phyloP scores from a whole-genome alignment of 1,284 basidiomycete genomes.

The Farysia itapuensis region DNA sequence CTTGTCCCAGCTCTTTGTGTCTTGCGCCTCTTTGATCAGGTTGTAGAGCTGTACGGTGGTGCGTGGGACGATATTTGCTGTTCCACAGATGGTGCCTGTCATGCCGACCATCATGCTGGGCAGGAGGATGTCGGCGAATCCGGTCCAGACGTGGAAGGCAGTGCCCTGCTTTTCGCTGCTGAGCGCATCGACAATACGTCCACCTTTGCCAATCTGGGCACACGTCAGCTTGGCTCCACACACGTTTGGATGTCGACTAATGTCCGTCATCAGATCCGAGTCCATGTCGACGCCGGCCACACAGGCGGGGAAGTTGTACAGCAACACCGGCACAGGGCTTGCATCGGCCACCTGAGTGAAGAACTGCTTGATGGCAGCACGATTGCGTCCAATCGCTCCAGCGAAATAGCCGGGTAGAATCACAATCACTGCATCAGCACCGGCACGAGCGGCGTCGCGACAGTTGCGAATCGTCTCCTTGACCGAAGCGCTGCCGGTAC shows the following conservation, averaged over 20 bases:
- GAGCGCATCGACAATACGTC: constrained; percentile 73
- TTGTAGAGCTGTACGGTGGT: constrained; percentile 70
- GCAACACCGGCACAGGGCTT: constrained; percentile 80
- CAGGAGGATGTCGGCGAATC: constrained; percentile 35
- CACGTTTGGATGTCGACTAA: constrained; percentile 81
- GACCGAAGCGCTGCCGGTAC: constrained; percentile 78
- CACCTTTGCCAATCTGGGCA: constrained; percentile 85
- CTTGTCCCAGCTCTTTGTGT: constrained; percentile 10
- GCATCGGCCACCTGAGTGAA: constrained; percentile 75
- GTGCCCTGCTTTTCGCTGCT: too few species aligned
- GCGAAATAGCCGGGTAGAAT: constrained; percentile 83
- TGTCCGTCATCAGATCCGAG: constrained; percentile 77
- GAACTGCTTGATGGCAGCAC: constrained; percentile 73
- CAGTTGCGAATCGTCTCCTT: constrained; percentile 76
- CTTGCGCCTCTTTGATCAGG: constrained; percentile 63
- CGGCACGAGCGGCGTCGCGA: constrained; percentile 73
- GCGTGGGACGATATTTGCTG: constrained; percentile 62
- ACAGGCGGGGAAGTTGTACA: constrained; percentile 81
- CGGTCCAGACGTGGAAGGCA: constrained; percentile 33
- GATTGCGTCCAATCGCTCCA: constrained; percentile 68
- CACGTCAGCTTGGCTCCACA: constrained; percentile 83
- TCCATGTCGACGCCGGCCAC: constrained; percentile 77
- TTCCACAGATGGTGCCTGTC: constrained; percentile 39
- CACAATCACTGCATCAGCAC: constrained; percentile 81
- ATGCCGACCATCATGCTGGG: constrained; percentile 33